Conservation (phyloP, 441 rosid genomes). For the Gossypium schwendimanii region DNA sequence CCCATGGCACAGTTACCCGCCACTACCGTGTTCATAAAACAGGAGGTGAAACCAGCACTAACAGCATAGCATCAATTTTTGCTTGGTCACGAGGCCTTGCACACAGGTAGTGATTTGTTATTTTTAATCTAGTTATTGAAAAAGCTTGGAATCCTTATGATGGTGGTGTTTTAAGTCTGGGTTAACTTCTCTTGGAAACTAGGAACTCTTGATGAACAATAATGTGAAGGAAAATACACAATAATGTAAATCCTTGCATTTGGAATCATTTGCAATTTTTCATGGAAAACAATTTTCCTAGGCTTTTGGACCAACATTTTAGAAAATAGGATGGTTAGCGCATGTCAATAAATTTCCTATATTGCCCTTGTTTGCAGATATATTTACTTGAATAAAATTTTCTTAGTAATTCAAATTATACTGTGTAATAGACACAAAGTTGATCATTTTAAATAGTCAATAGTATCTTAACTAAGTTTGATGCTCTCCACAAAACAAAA, state of each 20-base stretch:
- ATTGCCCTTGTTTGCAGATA: not conserved
- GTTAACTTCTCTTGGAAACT: not conserved
- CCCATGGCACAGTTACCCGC: conserved; percentile 92
- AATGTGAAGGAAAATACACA: not conserved
- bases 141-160: not conserved
- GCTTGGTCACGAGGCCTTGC: conserved; percentile 93
- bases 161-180: not conserved
- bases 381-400: too few relatives aligned
- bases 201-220: not conserved
- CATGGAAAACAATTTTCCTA: not conserved
- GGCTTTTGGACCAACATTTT: not conserved
- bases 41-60: conserved; percentile 94
- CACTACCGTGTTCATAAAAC: conserved; percentile 84
- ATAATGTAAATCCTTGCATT: not conserved
- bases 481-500: too few relatives aligned
- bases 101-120: conserved; percentile 44
- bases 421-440: too few relatives aligned
- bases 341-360: not conserved
- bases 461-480: too few relatives aligned
- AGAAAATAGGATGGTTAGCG: not conserved
- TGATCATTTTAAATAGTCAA: too few relatives aligned
- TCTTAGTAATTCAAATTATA: too few relatives aligned
- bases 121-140: not conserved
- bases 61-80: conserved; percentile 93
- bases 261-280: not conserved